Evolutionary conservation across 345 rosid species (phyloP).

Genomic region (Moricandia arvensis): DNA sequence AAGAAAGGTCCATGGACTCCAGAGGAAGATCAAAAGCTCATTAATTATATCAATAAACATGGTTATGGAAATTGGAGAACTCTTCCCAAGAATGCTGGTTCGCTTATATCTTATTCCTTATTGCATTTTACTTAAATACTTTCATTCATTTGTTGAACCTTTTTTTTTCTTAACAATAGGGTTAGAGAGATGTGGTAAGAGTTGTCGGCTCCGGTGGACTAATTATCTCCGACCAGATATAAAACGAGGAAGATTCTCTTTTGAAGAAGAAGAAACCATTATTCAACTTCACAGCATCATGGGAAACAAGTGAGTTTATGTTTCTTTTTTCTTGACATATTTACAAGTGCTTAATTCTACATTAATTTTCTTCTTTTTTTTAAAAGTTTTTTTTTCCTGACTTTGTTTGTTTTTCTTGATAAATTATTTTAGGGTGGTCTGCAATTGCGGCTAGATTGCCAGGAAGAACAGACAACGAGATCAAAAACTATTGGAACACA

Average conservation of each 20-base stretch:
- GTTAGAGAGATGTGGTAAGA: constrained; percentile 76
- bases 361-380: neutral
- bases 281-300: constrained; percentile 66
- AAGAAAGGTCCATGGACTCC: constrained; percentile 93
- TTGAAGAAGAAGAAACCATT: constrained; percentile 76
- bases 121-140: neutral
- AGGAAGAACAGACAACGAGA: constrained; percentile 88
- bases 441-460: constrained; percentile 78
- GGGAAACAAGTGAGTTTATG: constrained; percentile 71
- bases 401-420: neutral
- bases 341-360: neutral
- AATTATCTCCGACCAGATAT: constrained; percentile 88
- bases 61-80: constrained; percentile 89
- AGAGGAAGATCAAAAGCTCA: constrained; percentile 75
- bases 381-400: neutral
- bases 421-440: constrained; percentile 75
- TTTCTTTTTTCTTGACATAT: neutral
- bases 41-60: constrained; percentile 61
- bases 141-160: neutral
- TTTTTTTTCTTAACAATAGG: constrained; percentile 29
- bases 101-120: neutral
- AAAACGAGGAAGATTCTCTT: constrained; percentile 71
- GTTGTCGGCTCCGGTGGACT: constrained; percentile 87
- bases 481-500: constrained; percentile 90
- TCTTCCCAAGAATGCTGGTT: constrained; percentile 87